Base-by-base conservation (phyloP, 75 land plant genomes). In the Isoetes taiwanensis region DNA sequence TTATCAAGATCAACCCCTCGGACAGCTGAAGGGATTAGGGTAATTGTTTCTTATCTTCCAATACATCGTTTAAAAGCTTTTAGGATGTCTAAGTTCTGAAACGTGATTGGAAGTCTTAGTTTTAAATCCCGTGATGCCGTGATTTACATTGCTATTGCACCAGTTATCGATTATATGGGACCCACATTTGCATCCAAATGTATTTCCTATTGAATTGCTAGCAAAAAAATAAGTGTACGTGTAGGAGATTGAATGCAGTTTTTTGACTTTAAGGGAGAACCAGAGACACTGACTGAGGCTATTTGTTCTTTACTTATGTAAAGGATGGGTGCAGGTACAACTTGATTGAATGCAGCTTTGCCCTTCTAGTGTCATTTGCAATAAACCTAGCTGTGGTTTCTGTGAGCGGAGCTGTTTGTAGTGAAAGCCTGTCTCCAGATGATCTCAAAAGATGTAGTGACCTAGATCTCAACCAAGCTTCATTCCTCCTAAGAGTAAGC, bases 311-410 rank as follows among this genome's bases (percentile, higher is more conserved):
- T 62, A 32, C 26, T 25, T 54, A 24, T 63, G 62, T 33, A n/a
- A 80, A 63, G 67, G 67, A 65, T 65, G 67, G 67, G 10, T 65
- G 67, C 67, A 65, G 67, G 41, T 65, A 65, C 64, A 65, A 65
- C 33, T 28, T 65, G 41, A 26, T 65, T 29, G 67, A 65, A 41
- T 65, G 67, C 52, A 57, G 67, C 26, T 57, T 65, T 30, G 67
- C 67, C 31, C 43, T 65, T 16, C 26, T 65, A 21, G 16, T 65
- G 8, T 65, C 67, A 0, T 65, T 65, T 58, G 50, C 46, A 4
- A 65, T 65, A 41, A 65, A 65, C 41, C 56, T 65, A 30, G 67
- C 67, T 35, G 67, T 65, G 17, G 67, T 65, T n/a, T 56, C 67
- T 11, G 67, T 65, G 28, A 65, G 67, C 57, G 67, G 62, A 65